Conservation (phyloP, 108 stramenopile species). For the Mediolabrus comicus region DNA sequence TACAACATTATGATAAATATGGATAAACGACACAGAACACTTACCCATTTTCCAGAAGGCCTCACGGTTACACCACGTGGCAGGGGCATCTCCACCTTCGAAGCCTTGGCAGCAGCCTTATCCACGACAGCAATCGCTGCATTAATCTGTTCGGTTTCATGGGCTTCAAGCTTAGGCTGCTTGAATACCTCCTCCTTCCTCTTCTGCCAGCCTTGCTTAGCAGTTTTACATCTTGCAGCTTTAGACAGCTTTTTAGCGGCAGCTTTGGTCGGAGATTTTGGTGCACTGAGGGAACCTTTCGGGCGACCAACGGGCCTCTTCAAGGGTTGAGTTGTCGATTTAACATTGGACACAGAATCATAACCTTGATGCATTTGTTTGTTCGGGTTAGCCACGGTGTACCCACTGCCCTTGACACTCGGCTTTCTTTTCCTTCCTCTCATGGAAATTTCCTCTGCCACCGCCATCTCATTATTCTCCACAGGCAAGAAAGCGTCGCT, state of each 20-base stretch:
- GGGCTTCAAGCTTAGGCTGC: not conserved
- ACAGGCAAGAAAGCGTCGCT: not conserved
- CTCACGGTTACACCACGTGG: constrained; percentile 74
- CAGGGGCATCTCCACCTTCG: constrained; percentile 61
- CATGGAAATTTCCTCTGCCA: not conserved
- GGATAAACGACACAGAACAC: too few species aligned
- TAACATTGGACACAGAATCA: not conserved
- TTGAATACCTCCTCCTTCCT: not conserved
- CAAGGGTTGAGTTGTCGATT: not conserved
- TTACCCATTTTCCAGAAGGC: constrained; percentile 76
- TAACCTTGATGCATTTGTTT: too few species aligned
- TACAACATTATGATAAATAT: not conserved
- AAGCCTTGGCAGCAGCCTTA: constrained; percentile 37
- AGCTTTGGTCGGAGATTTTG: not conserved
- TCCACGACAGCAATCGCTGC: not conserved
- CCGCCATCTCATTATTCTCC: not conserved
- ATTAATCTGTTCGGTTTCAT: not conserved
- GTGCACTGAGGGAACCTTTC: not conserved
- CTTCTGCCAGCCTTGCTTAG: not conserved
- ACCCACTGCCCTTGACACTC: not conserved
- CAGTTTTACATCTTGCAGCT: not conserved
- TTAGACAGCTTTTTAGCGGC: not conserved
- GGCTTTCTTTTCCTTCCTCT: not conserved
- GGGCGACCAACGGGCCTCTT: not conserved
- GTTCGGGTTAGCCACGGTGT: not conserved